Evolutionary conservation across 2,329 filamentous ascomycete species (phyloP), one percentile per base, ranked within the genome.

Genomic region (Sporothrix pseudoabietina): DNA sequence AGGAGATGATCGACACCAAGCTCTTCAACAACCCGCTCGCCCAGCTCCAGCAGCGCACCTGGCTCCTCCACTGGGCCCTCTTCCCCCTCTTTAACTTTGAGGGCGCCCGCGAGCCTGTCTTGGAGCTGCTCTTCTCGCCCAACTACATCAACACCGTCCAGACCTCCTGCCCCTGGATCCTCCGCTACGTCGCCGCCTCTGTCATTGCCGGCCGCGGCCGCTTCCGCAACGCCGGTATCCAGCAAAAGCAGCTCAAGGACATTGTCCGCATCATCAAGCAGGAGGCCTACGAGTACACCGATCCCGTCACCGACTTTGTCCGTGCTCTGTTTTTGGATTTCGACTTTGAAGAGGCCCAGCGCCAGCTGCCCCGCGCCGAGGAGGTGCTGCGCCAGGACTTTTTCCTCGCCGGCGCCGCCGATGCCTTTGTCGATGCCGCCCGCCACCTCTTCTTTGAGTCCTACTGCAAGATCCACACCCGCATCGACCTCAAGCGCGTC

Each of bases 1-100:
- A 94, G 84, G 94, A 97, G 84, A 88, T 87, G 79, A 98, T 99
- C 82, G 96, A 99, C 83, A 93, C 92, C 74, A 93, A 94, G 82
- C 90, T 98, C 76, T 98, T 97, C 88, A 96, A 91, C 88, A 98
- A 97, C 87, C 93, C 95, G 39, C 89, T 98, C 77, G 94, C 93
- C 75, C 96, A 99, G 86, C 91, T 99, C 76, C 92, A 95, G 82
- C 95, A 98, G 87, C 93, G 96, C 81, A 97, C 94, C 74, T 97
- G 95, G 93, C 87, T 99, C 79, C 92, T 97, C 79, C 96, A 99
- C 92, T 99, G 96, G 94, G 91, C 93, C 63, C 91, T 99, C 75
- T 99, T 98, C 89, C 95, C 96, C 75, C 94, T 98, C 85, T 99
- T 98, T 89, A 98, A 99, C 90, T 91, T 93, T 85, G 95, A 98